These are phyloP conservation scores for Exophiala sp. DNA, from an alignment of 2,329 filamentous ascomycete species.

Conservation along the genomic window DNA sequence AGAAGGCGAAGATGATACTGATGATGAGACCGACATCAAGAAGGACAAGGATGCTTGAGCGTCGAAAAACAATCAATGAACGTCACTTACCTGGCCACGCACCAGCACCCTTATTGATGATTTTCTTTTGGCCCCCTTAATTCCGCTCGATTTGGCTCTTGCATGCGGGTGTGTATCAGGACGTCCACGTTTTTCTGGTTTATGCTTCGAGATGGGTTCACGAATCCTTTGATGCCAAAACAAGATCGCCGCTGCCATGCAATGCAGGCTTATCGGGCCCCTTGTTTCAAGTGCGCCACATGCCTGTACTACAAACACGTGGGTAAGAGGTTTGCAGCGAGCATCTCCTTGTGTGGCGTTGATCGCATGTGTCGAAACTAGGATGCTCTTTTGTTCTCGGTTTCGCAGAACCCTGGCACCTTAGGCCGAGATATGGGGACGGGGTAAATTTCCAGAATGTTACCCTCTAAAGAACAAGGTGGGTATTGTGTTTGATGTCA, in stretches of 20 bases:
- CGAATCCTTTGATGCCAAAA: neutral
- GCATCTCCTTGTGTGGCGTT: too few relatives aligned
- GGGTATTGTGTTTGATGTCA: neutral
- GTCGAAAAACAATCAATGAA: neutral
- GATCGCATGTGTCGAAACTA: neutral
- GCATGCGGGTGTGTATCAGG: neutral
- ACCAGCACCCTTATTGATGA: neutral
- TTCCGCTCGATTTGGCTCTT: neutral
- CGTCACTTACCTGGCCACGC: neutral
- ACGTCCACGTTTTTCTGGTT: neutral
- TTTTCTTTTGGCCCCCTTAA: neutral
- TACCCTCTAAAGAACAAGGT: neutral
- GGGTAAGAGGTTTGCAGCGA: neutral
- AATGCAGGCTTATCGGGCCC: too few relatives aligned
- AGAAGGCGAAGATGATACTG: constrained; percentile 67
- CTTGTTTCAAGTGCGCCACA: too few relatives aligned
- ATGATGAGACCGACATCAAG: constrained; percentile 28
- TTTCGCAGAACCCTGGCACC: neutral
- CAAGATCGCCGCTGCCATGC: neutral
- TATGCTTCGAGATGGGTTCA: neutral
- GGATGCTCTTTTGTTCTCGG: neutral
- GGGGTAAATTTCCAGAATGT: constrained; percentile 21
- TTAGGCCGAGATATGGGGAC: neutral
- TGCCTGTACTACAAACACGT: constrained; percentile 1
- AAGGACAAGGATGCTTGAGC: constrained; percentile 23